Percentiles rank a stretch among this genome's conserved stretches.
Conservation (phyloP, 2,329 filamentous ascomycete species). For the Aspergillus amoenus region DNA sequence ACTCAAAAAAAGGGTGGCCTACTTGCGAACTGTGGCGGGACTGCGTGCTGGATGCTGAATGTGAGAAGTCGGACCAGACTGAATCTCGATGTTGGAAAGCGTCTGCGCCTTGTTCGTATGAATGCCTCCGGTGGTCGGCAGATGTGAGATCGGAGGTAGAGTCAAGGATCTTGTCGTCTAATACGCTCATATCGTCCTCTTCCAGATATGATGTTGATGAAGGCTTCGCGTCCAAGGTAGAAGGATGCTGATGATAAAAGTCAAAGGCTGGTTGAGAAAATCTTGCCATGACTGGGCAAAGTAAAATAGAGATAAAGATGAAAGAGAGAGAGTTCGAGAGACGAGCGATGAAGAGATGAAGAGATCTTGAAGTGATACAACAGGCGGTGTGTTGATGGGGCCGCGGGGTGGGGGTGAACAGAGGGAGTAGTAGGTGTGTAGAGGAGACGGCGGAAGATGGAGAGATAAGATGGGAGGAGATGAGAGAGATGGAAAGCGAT, state of each 20-base stretch:
- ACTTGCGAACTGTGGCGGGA: slow-evolving; percentile 44
- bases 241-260: slow-evolving; percentile 45
- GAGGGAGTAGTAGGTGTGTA: background rate
- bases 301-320: slow-evolving; percentile 4
- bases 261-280: slow-evolving; percentile 46
- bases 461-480: slow-evolving; percentile 14
- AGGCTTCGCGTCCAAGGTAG: slow-evolving; percentile 43
- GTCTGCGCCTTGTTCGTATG: slow-evolving; percentile 50
- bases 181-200: slow-evolving; percentile 54
- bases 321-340: slow-evolving; percentile 8
- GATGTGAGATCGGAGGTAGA: slow-evolving; percentile 51
- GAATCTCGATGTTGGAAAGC: slow-evolving; percentile 55
- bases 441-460: slow-evolving; percentile 1
- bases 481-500: slow-evolving; percentile 12
- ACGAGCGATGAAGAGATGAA: slow-evolving; percentile 8
- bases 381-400: slow-evolving; percentile 23
- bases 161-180: slow-evolving; percentile 53
- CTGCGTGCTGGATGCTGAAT: slow-evolving; percentile 42
- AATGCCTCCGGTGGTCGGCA: slow-evolving; percentile 44
- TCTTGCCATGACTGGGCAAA: slow-evolving; percentile 39
- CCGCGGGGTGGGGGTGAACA: slow-evolving; percentile 16
- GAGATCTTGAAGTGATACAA: slow-evolving; percentile 14
- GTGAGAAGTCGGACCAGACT: slow-evolving; percentile 50
- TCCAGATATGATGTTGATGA: slow-evolving; percentile 41
- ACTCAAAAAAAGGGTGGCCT: slow-evolving; percentile 49